Base-by-base conservation (phyloP, 164 flowering plant genomes). In the Taxillus chinensis region DNA sequence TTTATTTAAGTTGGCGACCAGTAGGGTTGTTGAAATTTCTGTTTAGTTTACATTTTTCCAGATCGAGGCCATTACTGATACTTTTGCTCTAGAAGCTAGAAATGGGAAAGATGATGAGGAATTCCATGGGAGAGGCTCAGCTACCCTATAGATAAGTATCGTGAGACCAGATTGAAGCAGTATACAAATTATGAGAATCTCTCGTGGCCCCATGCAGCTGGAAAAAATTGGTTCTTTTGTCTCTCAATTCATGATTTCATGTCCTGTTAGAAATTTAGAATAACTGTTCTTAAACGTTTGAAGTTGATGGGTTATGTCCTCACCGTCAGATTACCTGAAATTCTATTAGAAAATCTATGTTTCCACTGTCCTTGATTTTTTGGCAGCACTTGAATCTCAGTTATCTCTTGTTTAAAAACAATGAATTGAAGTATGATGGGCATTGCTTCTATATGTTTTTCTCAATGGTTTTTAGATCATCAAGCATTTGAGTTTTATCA, bases 31-130 rank as follows among this genome's bases (percentile, higher is more conserved):
- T 27, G 27, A 27, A 27, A 27, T 27, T 27, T 27, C 27, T 27
- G 27, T 27, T 27, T 27, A 27, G 27, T 27, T 27, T 27, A 27
- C 27, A 27, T 53, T 40, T 60, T 38, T 39, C 6, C 69, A 89
- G 95, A 71, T 62, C 67, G 81, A 86, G 73, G 48, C 84, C 10
- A 82, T 76, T 74, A 8, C 7, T 4, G 98, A 90, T 73, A 90
- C 96, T 2, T 82, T 96, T 2, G 96, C 98, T 60, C 4, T 72
- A 41, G 96, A 92, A 64, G 98, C 84, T 14, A 84, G 86, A 62
- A 86, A 85, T 69, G 98, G 96, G 14, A 92, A 86, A 74, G 96
- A 92, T 70, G 88, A 90, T 5, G 90, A 64, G 98, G 97, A 27
- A 85, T 92, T 4, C 96, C 92, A 0, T 92, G 96, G 98, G 95